Conservation (phyloP, 345 rosid species). For the Cardamine occulta region DNA sequence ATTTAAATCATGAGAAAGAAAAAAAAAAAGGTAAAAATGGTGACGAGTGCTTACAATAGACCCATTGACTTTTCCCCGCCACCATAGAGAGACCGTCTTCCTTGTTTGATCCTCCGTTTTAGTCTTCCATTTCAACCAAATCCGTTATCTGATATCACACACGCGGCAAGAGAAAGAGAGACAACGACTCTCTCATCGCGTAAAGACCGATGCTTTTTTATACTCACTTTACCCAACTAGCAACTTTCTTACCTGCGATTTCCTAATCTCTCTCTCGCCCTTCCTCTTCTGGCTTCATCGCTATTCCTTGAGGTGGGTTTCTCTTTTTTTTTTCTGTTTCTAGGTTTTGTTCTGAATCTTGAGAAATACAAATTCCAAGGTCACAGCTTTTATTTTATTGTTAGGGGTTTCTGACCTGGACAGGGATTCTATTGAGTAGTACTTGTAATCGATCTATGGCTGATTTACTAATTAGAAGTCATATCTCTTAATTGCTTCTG, state of each 20-base stretch:
- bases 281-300: constrained; percentile 5
- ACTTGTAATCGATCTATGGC: constrained; percentile 18
- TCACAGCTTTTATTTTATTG: constrained; percentile 19
- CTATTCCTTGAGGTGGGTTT: constrained; percentile 39
- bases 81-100: constrained; percentile 31
- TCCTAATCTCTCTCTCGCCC: constrained; percentile 16
- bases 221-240: not conserved
- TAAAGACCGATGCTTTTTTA: constrained; percentile 22
- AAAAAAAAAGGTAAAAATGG: not conserved
- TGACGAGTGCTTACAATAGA: constrained; percentile 32
- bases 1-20: constrained; percentile 15
- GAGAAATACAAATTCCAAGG: constrained; percentile 25
- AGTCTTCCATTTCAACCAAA: constrained; percentile 33
- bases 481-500: constrained; percentile 13
- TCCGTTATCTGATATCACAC: constrained; percentile 28
- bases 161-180: not conserved
- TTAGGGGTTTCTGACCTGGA: constrained; percentile 10
- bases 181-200: constrained; percentile 26
- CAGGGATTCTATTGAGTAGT: not conserved
- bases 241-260: constrained; percentile 13
- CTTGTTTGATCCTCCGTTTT: not conserved
- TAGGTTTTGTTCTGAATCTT: constrained; percentile 13
- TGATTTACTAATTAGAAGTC: constrained; percentile 11
- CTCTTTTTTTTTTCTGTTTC: constrained; percentile 7
- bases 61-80: constrained; percentile 46